Conservation (phyloP, 805 yeast genomes). For the Ogataea pignaliae region DNA sequence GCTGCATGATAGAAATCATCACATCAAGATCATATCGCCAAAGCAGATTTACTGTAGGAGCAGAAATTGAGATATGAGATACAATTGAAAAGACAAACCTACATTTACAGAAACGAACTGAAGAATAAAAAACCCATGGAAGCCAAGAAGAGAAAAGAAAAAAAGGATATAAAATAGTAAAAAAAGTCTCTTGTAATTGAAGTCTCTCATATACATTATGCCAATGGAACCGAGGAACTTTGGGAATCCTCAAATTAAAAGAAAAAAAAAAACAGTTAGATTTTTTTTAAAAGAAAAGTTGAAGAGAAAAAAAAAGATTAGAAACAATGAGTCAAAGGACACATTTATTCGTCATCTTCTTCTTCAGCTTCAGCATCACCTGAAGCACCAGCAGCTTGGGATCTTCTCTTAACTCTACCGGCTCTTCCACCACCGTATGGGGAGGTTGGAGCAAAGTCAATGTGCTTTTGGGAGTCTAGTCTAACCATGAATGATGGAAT, state of each 20-base stretch:
- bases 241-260: not conserved
- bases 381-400: conserved; percentile 60
- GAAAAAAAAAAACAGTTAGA: conserved; percentile 5
- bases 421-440: conserved; percentile 99
- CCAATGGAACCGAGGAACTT: not conserved
- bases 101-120: too few relatives aligned
- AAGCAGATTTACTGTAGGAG: too few relatives aligned
- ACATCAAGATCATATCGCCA: too few relatives aligned
- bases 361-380: conserved; percentile 68
- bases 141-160: too few relatives aligned
- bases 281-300: not conserved
- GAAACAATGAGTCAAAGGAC: conserved; percentile 1
- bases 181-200: conserved; percentile 4
- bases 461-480: conserved; percentile 99
- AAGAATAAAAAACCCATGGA: too few relatives aligned
- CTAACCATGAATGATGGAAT: conserved; percentile 99
- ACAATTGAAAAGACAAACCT: too few relatives aligned
- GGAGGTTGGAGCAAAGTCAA: conserved; percentile 97
- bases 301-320: conserved; percentile 7
- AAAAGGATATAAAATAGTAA: not conserved
- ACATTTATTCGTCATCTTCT: conserved; percentile 38
- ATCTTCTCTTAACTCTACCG: conserved; percentile 98
- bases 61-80: too few relatives aligned
- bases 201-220: not conserved
- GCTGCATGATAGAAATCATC: too few relatives aligned